Base-by-base conservation (phyloP, 1,284 basidiomycete genomes). In the Vanrija sp. region DNA sequence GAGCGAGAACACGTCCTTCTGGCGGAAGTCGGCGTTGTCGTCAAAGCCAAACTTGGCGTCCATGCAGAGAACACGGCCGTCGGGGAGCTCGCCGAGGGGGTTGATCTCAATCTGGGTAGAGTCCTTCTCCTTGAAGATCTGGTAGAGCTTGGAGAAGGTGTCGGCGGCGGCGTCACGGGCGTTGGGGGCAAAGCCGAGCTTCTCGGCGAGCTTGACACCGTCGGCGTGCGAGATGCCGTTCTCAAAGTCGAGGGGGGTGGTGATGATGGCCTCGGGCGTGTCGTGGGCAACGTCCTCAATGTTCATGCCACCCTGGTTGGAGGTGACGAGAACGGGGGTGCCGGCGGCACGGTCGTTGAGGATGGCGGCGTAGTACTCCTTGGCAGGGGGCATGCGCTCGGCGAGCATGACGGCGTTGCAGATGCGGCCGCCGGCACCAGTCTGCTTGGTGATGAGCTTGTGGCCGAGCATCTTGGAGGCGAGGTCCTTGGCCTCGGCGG, bases 71-170 rank as follows among this genome's bases (percentile, higher is more conserved):
- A 98, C 93, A 63, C 83, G 84, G 12, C 96, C 96, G 71, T 98
- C 94, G 36, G 82, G 83, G 46, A 93, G 89, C 78, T 98, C 88
- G n/a, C 93, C 92, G 78, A 99, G 80, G 22, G 96, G 96, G 80
- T 99, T 99, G 77, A 99, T 99, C 80, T 99, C 96, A 68, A 99
- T 97, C 78, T 98, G 96, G 6, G 96, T 98, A 6, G 95, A 92
- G 75, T 99, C 96, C 81, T 95, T 98, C 62, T 98, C 94, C 78
- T 93, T 95, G 83, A 97, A 98, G 69, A 99, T 88, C 72, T 84
- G 87, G 82, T 97, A 98, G 54, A 99, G 83, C 72, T 95, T 90
- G 71, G 88, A 83, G 78, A 99, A 98, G 62, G 91, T 91, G 62
- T 91, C 85, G 1, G 95, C 95, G 16, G 96, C 96, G 71, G 81